phyloP scores from a whole-genome alignment of 1,139 yeast genomes.

The Martiniozyma asiatica region DNA sequence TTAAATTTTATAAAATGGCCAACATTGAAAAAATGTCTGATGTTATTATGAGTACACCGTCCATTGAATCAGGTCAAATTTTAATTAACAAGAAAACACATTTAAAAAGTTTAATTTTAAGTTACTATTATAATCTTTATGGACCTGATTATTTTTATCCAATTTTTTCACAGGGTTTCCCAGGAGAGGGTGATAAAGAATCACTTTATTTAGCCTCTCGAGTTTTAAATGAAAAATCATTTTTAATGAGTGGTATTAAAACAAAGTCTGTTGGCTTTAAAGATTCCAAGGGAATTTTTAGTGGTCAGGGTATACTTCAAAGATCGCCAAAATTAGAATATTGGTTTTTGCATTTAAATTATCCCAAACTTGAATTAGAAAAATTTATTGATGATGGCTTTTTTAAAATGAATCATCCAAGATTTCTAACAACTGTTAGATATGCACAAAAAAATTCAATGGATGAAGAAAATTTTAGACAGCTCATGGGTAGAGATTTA shows the following conservation, averaged over 20 bases:
- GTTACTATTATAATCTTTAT: constrained; percentile 20
- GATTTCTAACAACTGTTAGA: constrained; percentile 18
- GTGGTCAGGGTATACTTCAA: constrained; percentile 22
- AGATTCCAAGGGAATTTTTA: constrained; percentile 14
- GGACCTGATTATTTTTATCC: constrained; percentile 23
- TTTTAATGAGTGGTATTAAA: constrained; percentile 17
- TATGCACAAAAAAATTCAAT: constrained; percentile 17
- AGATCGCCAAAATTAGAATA: constrained; percentile 16
- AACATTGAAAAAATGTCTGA: constrained; percentile 12
- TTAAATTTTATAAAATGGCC: constrained; percentile 23
- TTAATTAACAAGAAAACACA: constrained; percentile 19
- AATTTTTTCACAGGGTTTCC: constrained; percentile 22
- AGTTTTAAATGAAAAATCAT: constrained; percentile 18
- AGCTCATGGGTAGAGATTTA: constrained; percentile 15
- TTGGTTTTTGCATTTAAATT: constrained; percentile 20
- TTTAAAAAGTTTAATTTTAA: constrained; percentile 18
- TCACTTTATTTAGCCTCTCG: constrained; percentile 21
- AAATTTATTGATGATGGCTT: constrained; percentile 11
- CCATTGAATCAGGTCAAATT: constrained; percentile 22
- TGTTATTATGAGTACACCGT: constrained; percentile 18
- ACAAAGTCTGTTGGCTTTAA: constrained; percentile 20
- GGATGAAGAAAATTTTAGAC: constrained; percentile 11
- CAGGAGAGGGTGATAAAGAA: constrained; percentile 24
- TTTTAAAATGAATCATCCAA: constrained; percentile 11
- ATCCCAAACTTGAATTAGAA: constrained; percentile 18